phyloP scores from a whole-genome alignment of 139 green algal genomes.

The Chlorella sp. region DNA sequence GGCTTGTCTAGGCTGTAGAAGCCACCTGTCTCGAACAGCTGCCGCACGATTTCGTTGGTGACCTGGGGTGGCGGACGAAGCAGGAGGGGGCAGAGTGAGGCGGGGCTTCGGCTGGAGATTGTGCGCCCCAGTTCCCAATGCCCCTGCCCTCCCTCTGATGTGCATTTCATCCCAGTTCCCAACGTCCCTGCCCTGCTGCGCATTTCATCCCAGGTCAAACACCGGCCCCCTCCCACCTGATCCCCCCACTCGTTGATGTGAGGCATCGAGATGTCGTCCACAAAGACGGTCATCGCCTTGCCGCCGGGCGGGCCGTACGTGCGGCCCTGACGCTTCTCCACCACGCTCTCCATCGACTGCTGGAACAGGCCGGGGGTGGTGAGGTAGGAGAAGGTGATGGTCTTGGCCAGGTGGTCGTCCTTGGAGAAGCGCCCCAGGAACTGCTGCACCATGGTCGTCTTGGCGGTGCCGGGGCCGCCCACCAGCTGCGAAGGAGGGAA shows the following conservation, averaged over 20 bases:
- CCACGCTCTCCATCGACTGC: conserved; percentile 57
- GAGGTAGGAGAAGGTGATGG: conserved; percentile 92
- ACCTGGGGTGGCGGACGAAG: conserved; percentile 63
- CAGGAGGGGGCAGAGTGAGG: neutral
- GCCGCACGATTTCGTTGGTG: conserved; percentile 95
- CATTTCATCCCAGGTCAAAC: too few relatives aligned
- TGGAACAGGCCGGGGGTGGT: conserved; percentile 95
- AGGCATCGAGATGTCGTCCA: conserved; percentile 96
- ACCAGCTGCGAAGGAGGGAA: conserved; percentile 61
- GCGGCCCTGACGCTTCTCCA: conserved; percentile 95
- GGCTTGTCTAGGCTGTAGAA: conserved; percentile 96
- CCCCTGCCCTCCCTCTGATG: too few relatives aligned
- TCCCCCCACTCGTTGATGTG: conserved; percentile 95
- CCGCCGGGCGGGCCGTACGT: conserved; percentile 90
- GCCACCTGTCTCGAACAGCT: conserved; percentile 92
- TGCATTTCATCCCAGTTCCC: too few relatives aligned
- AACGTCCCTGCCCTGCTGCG: too few relatives aligned
- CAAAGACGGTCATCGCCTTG: conserved; percentile 87
- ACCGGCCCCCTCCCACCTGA: conserved; percentile 56
- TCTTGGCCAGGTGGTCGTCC: conserved; percentile 76
- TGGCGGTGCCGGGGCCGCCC: conserved; percentile 91
- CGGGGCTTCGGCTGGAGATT: too few relatives aligned
- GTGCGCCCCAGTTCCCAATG: too few relatives aligned
- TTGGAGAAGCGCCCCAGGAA: conserved; percentile 77
- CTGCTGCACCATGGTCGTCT: conserved; percentile 84